phyloP scores from a whole-genome alignment of 2,329 filamentous ascomycete species.

The Beauveria rudraprayagi region DNA sequence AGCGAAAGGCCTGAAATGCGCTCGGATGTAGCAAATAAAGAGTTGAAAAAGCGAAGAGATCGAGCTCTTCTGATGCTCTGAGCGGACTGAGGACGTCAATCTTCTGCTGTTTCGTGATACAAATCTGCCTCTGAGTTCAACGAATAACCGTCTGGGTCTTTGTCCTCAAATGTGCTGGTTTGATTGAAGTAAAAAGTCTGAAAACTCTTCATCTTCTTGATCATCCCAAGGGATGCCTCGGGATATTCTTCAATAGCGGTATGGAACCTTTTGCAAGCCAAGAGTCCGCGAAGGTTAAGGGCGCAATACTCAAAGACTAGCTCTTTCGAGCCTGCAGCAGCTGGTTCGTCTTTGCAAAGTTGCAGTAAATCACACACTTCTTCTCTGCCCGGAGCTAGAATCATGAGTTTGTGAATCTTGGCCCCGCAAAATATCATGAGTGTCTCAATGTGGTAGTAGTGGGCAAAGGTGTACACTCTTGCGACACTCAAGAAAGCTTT shows the following conservation, averaged over 20 bases:
- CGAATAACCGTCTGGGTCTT: background rate
- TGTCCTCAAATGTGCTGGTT: no score
- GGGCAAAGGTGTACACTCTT: background rate
- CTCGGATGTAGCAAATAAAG: background rate
- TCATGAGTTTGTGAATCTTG: background rate
- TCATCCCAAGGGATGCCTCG: background rate
- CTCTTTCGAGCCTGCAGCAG: background rate
- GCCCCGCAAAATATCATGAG: background rate
- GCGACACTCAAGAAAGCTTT: no score
- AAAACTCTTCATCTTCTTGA: background rate
- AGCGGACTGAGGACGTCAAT: no score
- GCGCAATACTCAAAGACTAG: background rate
- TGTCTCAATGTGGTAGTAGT: background rate
- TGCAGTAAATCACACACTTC: background rate
- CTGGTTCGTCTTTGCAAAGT: background rate
- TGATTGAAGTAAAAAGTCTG: fast-evolving
- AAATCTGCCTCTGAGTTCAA: background rate
- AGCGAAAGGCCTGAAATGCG: no score
- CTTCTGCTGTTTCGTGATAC: background rate
- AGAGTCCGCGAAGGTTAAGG: background rate
- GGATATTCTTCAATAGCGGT: background rate
- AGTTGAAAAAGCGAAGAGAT: no score
- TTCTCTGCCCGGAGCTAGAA: fast-evolving
- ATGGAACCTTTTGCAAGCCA: fast-evolving
- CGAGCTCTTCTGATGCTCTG: no score